Evolutionary conservation across 768 basidiomycete genomes (phyloP).

Genomic region (Suillus discolor): DNA sequence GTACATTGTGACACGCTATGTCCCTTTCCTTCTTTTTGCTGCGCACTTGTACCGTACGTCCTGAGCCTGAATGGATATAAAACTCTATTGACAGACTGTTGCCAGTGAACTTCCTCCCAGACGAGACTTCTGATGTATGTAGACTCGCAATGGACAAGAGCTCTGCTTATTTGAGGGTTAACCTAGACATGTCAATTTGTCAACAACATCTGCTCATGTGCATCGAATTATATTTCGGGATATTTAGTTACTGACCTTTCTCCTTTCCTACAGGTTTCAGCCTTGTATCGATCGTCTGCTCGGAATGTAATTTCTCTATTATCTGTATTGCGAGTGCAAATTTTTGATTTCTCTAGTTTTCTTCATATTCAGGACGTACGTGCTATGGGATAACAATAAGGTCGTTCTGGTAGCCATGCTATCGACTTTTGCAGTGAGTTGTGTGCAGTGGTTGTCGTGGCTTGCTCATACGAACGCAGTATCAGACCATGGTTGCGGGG

Average conservation of each 20-base stretch:
- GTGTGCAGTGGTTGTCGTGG: neutral
- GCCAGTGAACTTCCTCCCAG: constrained; percentile 1
- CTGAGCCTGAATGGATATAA: neutral
- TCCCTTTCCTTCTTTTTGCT: constrained; percentile 8
- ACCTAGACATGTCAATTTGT: constrained; percentile 9
- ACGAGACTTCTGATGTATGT: constrained; percentile 1
- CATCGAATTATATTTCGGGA: neutral
- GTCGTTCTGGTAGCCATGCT: constrained; percentile 1
- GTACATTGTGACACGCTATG: constrained; percentile 10
- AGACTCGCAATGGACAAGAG: too few relatives aligned
- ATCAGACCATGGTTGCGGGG: neutral
- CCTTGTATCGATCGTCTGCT: neutral
- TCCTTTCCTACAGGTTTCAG: constrained; percentile 1
- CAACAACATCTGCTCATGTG: constrained; percentile 9
- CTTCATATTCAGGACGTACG: constrained; percentile 12
- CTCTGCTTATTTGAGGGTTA: neutral
- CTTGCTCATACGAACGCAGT: neutral
- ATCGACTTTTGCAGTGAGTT: constrained; percentile 7
- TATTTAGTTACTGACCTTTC: neutral
- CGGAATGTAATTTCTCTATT: constrained; percentile 1
- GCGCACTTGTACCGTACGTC: constrained; percentile 8
- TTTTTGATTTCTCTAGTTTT: constrained; percentile 4
- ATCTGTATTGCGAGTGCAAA: neutral
- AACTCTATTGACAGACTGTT: neutral
- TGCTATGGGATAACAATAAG: constrained; percentile 9